phyloP scores from a whole-genome alignment of 208 protist species.

The Leishmania braziliensis region DNA sequence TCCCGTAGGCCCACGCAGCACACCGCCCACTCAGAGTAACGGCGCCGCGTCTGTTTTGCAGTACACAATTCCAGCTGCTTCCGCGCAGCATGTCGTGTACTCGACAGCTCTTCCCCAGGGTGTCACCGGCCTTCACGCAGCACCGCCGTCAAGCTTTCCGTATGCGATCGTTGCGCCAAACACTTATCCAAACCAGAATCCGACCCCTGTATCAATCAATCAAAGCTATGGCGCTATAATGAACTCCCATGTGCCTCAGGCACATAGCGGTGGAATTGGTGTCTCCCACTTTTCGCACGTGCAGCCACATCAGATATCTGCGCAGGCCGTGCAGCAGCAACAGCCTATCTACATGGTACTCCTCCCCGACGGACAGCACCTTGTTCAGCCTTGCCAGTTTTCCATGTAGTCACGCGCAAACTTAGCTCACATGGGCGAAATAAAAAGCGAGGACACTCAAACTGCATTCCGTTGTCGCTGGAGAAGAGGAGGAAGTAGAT shows the following conservation, averaged over 20 bases:
- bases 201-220: conserved; percentile 6
- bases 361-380: conserved; percentile 35
- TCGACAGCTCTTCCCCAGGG: conserved; percentile 9
- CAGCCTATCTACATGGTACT: conserved; percentile 43
- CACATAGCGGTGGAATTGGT: background rate
- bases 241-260: conserved; percentile 6
- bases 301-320: conserved; percentile 12
- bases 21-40: conserved; percentile 13
- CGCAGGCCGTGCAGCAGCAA: conserved; percentile 7
- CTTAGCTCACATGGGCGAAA: background rate
- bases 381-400: conserved; percentile 24
- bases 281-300: conserved; percentile 9
- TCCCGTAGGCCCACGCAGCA: background rate
- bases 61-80: background rate
- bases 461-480: background rate
- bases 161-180: conserved; percentile 12
- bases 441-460: background rate
- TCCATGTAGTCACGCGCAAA: conserved; percentile 3
- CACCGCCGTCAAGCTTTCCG: conserved; percentile 4
- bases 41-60: conserved; percentile 6
- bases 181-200: conserved; percentile 7
- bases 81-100: conserved; percentile 10
- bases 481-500: background rate
- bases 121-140: background rate
- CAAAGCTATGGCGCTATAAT: conserved; percentile 5